Conservation (phyloP, 225 moss, liverwort and hornwort species). For the Straminergon stramineum region DNA sequence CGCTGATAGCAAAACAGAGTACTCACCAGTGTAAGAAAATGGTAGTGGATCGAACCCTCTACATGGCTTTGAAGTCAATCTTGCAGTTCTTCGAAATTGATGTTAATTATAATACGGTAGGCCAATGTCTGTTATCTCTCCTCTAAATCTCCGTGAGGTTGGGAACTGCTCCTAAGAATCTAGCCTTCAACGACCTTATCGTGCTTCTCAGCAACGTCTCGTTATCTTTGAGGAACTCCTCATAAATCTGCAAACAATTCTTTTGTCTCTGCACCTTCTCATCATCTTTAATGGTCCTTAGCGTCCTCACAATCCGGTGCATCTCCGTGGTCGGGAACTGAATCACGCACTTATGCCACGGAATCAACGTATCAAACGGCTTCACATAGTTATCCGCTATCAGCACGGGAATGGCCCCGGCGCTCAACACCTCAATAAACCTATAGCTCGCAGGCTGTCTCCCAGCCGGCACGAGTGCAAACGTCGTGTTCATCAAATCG, state of each 20-base stretch:
- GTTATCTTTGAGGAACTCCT: constrained; percentile 22
- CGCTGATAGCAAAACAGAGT: neutral
- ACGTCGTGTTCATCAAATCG: constrained; percentile 33
- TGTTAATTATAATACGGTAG: neutral
- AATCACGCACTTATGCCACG: constrained; percentile 29
- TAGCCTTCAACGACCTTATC: constrained; percentile 25
- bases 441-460: constrained; percentile 23
- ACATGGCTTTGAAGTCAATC: neutral
- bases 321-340: constrained; percentile 34
- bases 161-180: constrained; percentile 33
- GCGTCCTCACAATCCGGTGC: constrained; percentile 11
- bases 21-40: neutral
- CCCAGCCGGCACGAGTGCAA: constrained; percentile 25
- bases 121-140: neutral
- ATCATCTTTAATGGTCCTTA: neutral
- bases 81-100: neutral
- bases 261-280: constrained; percentile 22
- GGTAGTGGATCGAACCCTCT: neutral
- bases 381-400: constrained; percentile 54
- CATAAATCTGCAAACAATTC: constrained; percentile 24
- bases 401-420: constrained; percentile 34
- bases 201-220: constrained; percentile 14
- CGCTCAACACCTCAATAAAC: constrained; percentile 32
- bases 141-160: constrained; percentile 1
- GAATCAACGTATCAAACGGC: constrained; percentile 34